Conservation (phyloP, 305 asterid species). For the Fraxinus dipetala region DNA sequence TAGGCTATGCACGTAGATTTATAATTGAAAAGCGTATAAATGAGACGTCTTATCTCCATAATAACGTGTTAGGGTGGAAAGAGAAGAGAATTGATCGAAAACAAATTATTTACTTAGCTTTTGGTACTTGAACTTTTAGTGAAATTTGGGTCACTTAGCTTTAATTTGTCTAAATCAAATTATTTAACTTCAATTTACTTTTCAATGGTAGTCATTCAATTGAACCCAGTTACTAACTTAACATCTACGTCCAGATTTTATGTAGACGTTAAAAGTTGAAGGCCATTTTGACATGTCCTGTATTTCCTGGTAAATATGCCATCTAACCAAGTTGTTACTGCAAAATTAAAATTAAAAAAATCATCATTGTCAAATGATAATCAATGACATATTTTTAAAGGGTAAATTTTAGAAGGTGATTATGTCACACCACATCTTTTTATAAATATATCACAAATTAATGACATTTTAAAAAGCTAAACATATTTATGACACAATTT, state of each 20-base stretch:
- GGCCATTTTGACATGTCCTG: not conserved
- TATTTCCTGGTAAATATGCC: too few relatives aligned
- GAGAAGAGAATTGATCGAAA: not conserved
- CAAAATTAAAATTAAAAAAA: too few relatives aligned
- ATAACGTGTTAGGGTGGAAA: not conserved
- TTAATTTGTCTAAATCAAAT: not conserved
- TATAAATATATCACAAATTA: too few relatives aligned
- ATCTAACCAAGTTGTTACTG: too few relatives aligned
- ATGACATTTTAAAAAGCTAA: too few relatives aligned
- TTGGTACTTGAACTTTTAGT: not conserved
- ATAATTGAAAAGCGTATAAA: not conserved
- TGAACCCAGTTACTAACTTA: not conserved
- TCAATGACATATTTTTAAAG: too few relatives aligned
- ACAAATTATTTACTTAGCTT: not conserved
- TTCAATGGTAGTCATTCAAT: not conserved
- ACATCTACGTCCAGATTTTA: not conserved
- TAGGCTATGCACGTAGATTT: not conserved
- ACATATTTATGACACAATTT: too few relatives aligned
- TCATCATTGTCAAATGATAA: too few relatives aligned
- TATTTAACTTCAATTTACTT: not conserved
- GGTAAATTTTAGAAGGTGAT: too few relatives aligned
- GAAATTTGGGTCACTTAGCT: too few relatives aligned
- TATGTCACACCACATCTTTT: too few relatives aligned
- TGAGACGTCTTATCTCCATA: not conserved
- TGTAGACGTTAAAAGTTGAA: not conserved